Evolutionary conservation across 2,329 filamentous ascomycete species (phyloP).

Genomic region (Aspergillus candidus): DNA sequence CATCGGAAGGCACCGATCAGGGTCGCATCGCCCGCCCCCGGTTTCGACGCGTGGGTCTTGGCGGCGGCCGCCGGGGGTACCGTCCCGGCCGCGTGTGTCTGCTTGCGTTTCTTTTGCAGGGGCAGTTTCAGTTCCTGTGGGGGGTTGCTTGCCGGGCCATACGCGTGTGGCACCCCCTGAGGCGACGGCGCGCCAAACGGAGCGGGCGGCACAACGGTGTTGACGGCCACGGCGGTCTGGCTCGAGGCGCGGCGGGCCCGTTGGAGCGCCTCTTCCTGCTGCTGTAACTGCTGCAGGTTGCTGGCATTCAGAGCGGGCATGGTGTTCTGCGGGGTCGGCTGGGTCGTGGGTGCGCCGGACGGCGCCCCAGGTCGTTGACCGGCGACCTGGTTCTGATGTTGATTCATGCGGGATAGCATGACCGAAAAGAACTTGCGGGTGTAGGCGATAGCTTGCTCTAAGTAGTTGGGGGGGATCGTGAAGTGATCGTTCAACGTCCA

Average conservation of each 20-base stretch:
- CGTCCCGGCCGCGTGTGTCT: constrained; percentile 39
- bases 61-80: constrained; percentile 26
- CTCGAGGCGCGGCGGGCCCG: constrained; percentile 34
- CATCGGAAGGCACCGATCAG: constrained; percentile 49
- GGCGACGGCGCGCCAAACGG: constrained; percentile 51
- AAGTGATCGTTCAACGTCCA: constrained; percentile 41
- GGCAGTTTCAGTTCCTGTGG: constrained; percentile 55
- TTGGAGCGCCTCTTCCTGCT: constrained; percentile 42
- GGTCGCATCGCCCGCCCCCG: constrained; percentile 23
- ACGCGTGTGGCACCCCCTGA: constrained; percentile 53
- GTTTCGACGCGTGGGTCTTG: constrained; percentile 21
- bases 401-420: constrained; percentile 32
- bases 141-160: constrained; percentile 47
- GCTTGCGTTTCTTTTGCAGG: constrained; percentile 52
- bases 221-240: constrained; percentile 37
- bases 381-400: constrained; percentile 23
- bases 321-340: constrained; percentile 19
- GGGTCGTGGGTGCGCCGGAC: constrained; percentile 14
- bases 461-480: constrained; percentile 37
- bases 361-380: constrained; percentile 19
- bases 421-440: constrained; percentile 38
- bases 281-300: constrained; percentile 43
- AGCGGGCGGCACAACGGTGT: constrained; percentile 47
- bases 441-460: constrained; percentile 31
- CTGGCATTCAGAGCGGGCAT: constrained; percentile 39